phyloP scores from a whole-genome alignment of 2,329 filamentous ascomycete species.

The Talaromyces marneffei region DNA sequence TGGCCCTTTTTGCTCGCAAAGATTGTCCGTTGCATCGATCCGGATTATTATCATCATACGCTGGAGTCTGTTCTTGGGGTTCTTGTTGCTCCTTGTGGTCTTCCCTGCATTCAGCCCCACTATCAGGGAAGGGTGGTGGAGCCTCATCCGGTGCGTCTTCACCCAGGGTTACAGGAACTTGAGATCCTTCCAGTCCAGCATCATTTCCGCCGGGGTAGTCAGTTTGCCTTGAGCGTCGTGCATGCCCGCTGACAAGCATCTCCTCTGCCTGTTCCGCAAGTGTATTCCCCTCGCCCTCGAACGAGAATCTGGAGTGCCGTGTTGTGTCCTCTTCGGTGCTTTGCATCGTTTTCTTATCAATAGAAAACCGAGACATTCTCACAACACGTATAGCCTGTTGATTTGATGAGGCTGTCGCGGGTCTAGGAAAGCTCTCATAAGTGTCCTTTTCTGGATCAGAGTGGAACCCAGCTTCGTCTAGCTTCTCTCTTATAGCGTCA shows the following conservation, averaged over 20 bases:
- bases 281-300: slow-evolving; percentile 11
- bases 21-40: not conserved
- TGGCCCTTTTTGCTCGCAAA: not conserved
- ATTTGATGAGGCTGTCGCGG: not conserved
- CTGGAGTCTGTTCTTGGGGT: not conserved
- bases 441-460: slow-evolving; percentile 3
- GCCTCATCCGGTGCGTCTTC: slow-evolving; percentile 11
- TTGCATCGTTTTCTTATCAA: not conserved
- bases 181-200: not conserved
- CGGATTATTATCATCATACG: not conserved
- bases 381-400: slow-evolving; percentile 9
- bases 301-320: slow-evolving; percentile 12
- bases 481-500: slow-evolving; percentile 8
- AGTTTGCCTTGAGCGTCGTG: not conserved
- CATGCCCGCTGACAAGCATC: slow-evolving; percentile 8
- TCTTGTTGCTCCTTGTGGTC: slow-evolving; percentile 8
- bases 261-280: slow-evolving; percentile 9
- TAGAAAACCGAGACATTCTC: slow-evolving; percentile 3
- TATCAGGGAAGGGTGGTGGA: slow-evolving; percentile 10
- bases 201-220: not conserved
- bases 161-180: slow-evolving; percentile 9
- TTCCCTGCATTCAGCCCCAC: not conserved
- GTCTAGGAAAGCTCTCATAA: not conserved
- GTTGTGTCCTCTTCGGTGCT: slow-evolving; percentile 1
- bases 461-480: slow-evolving; percentile 6